Base-by-base conservation (phyloP, 352 stramenopile species). In the Heterotrichella gracilis region DNA sequence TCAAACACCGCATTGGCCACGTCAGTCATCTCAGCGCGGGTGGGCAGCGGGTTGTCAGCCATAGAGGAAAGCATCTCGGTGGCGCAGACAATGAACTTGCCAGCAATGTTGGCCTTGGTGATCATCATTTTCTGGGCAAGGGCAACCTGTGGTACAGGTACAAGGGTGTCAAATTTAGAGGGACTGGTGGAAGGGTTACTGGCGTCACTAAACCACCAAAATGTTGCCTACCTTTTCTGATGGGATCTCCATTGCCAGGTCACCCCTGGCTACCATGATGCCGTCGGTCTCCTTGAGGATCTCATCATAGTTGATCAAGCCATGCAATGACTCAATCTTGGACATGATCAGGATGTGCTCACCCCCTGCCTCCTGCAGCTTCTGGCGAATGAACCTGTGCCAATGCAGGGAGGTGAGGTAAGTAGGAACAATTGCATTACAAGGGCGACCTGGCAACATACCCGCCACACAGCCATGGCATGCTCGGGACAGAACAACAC, bases 1-100 rank as follows among this genome's bases (percentile, higher is more conserved):
- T 98, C 92, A 24, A 96, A 79, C 32, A 97, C 89, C 64, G 92
- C 89, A 76, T 98, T 98, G 24, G 90, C 88, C 13, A 98, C 91
- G 77, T 98, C 92, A 42, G 88, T 94, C 75, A 86, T 95, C 75
- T 98, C 92, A 13, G 92, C 92, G 78, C 91, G 88, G 19, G 91
- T 97, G 22, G 92, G 92, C 20, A 90, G 82, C 22, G 90, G 92
- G 72, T 93, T 95, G 66, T 85, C 76, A 75, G 88, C 87, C 83
- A 90, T 87, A 66, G 70, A 78, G 69, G 87, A 81, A 64, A 88
- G 75, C 83, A 88, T 87, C 73, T 86, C 80, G 19, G 83, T 90
- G 2, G 82, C 82, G 9, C 87, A 80, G 71, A 99, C 86, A 22
- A 87, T 82, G 25, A 82, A 82, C 72, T 84, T 86, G 68, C 84